A percentile compares a stretch with the other conserved stretches of the same genome.
Evolutionary conservation across 441 rosid genomes (phyloP).

Genomic region (Euphorbia celastroides): DNA sequence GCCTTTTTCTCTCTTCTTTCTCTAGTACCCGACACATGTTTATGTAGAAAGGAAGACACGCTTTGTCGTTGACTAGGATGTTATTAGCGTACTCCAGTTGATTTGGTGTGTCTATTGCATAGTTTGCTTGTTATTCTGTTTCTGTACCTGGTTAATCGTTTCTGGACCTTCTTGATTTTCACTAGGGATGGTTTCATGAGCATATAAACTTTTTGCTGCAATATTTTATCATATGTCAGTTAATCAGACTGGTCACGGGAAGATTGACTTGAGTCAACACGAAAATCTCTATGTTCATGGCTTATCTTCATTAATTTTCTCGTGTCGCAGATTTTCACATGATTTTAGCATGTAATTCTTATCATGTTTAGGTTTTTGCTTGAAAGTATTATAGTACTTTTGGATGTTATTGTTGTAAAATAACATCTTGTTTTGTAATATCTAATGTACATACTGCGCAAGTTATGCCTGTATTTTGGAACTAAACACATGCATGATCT

Average conservation of each 20-base stretch:
- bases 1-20: too few species aligned
- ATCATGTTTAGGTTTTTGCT: neutral
- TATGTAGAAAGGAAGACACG: neutral
- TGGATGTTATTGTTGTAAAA: neutral
- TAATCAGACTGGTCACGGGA: neutral
- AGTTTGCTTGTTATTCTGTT: constrained; percentile 1
- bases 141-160: neutral
- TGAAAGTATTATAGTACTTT: neutral
- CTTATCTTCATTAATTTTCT: neutral
- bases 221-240: neutral
- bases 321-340: neutral
- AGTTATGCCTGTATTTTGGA: neutral
- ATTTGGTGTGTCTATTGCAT: neutral
- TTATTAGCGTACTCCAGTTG: neutral
- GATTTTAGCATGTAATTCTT: neutral
- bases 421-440: neutral
- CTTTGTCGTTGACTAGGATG: neutral
- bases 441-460: neutral
- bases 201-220: neutral
- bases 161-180: neutral
- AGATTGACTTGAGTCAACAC: neutral
- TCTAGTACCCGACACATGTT: too few species aligned
- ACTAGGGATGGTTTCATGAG: neutral
- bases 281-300: neutral
- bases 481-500: neutral